Conservation (phyloP, 257 asterid species). For the Galeopsis tetrahit region DNA sequence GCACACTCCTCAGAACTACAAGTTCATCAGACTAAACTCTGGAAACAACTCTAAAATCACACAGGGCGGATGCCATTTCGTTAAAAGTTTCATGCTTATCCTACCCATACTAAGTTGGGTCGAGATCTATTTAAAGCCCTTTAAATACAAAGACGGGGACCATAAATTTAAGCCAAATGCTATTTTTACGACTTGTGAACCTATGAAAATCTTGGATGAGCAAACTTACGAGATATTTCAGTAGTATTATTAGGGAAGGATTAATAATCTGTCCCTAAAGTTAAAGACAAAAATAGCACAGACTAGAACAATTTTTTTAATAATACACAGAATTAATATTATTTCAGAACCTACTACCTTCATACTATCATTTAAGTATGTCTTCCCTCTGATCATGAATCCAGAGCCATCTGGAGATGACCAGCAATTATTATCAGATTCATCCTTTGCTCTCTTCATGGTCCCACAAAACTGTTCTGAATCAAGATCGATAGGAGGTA, state of each 20-base stretch:
- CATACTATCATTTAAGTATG: constrained; percentile 81
- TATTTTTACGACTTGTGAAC: constrained; percentile 6
- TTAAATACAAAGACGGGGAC: constrained; percentile 24
- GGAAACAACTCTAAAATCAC: constrained; percentile 4
- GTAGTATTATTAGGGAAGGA: background rate
- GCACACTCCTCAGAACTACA: constrained; percentile 8
- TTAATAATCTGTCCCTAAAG: background rate
- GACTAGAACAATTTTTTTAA: background rate
- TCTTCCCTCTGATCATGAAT: constrained; percentile 93
- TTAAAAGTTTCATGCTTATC: constrained; percentile 1
- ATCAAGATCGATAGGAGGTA: constrained; percentile 60
- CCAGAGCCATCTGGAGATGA: constrained; percentile 87
- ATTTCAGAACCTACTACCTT: constrained; percentile 55
- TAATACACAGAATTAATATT: background rate
- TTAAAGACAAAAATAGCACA: background rate
- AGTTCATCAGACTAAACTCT: constrained; percentile 10
- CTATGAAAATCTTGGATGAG: background rate
- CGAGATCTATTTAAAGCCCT: constrained; percentile 19
- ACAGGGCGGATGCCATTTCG: background rate
- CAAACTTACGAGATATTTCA: background rate
- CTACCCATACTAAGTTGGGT: background rate
- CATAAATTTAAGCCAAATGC: background rate
- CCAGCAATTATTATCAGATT: constrained; percentile 84
- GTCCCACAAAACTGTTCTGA: constrained; percentile 68
- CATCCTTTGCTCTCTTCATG: constrained; percentile 80